Percentiles rank a stretch among this genome's conserved stretches.
Conservation (phyloP, 345 rosid species). For the Boechera divaricarpa region DNA sequence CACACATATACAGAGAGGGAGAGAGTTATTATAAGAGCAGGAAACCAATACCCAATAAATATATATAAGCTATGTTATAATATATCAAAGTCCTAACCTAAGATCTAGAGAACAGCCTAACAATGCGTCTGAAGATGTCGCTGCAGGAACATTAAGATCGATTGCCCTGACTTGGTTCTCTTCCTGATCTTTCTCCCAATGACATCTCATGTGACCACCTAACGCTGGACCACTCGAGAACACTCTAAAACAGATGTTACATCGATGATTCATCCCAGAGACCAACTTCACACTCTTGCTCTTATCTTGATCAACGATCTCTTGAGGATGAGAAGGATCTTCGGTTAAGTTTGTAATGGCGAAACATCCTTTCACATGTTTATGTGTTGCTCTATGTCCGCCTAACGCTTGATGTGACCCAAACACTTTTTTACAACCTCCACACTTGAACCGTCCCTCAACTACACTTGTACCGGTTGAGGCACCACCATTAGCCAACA, state of each 20-base stretch:
- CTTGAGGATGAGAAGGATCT: conserved; percentile 19
- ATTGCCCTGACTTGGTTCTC: conserved; percentile 39
- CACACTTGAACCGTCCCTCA: conserved; percentile 53
- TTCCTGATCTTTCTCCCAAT: conserved; percentile 61
- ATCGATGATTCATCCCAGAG: conserved; percentile 52
- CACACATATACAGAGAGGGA: conserved; percentile 24
- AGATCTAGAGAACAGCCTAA: conserved; percentile 61
- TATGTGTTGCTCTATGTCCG: conserved; percentile 74
- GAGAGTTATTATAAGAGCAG: neutral
- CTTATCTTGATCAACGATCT: conserved; percentile 33
- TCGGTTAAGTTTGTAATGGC: conserved; percentile 51
- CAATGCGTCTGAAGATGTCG: conserved; percentile 49
- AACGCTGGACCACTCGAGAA: conserved; percentile 77
- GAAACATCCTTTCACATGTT: conserved; percentile 71
- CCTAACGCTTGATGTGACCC: conserved; percentile 77
- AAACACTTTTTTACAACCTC: conserved; percentile 75
- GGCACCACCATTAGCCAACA: conserved; percentile 48
- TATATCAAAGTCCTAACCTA: conserved; percentile 61
- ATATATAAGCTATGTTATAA: neutral
- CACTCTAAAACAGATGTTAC: conserved; percentile 61
- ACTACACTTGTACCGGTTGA: conserved; percentile 30
- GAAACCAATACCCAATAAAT: neutral
- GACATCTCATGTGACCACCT: conserved; percentile 82
- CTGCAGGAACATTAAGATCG: conserved; percentile 76
- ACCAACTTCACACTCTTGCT: conserved; percentile 42